Evolutionary conservation across 148 eudicot species (phyloP).

Genomic region (Amaranthus cruentus): DNA sequence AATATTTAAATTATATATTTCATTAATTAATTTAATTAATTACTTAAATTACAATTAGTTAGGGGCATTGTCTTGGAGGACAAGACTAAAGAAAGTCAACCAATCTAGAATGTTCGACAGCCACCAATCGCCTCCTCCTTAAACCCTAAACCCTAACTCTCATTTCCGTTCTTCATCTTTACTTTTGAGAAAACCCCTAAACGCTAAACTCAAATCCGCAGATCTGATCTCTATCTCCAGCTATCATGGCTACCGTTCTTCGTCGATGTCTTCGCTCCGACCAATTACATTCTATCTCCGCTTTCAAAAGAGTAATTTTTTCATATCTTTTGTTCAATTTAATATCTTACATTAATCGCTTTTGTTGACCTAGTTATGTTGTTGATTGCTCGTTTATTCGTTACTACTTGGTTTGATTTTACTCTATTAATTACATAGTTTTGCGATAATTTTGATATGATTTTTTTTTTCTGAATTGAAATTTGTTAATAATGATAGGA

Average conservation of each 20-base stretch:
- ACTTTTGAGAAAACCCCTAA: background rate
- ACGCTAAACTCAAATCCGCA: background rate
- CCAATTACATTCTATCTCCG: conserved; percentile 11
- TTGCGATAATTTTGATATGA: background rate
- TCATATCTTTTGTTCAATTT: background rate
- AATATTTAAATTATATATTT: too few species aligned
- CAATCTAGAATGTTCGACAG: conserved; percentile 11
- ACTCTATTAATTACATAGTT: background rate
- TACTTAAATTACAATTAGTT: background rate
- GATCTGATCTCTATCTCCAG: conserved; percentile 12
- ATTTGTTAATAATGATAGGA: background rate
- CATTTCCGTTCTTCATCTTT: background rate
- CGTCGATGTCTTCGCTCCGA: conserved; percentile 24
- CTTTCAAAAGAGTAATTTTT: conserved; percentile 19
- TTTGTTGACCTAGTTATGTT: background rate
- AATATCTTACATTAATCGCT: background rate
- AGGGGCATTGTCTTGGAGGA: background rate
- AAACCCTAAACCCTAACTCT: conserved; percentile 28
- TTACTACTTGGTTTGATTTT: background rate
- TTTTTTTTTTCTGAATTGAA: background rate
- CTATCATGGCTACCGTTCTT: conserved; percentile 19
- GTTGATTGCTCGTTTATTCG: background rate
- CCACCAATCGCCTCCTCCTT: background rate
- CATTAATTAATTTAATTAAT: too few species aligned
- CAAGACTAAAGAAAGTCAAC: background rate